A percentile compares a stretch with the other conserved stretches of the same genome.
phyloP scores from a whole-genome alignment of 1,284 basidiomycete species.

The Malassezia vespertilionis region DNA sequence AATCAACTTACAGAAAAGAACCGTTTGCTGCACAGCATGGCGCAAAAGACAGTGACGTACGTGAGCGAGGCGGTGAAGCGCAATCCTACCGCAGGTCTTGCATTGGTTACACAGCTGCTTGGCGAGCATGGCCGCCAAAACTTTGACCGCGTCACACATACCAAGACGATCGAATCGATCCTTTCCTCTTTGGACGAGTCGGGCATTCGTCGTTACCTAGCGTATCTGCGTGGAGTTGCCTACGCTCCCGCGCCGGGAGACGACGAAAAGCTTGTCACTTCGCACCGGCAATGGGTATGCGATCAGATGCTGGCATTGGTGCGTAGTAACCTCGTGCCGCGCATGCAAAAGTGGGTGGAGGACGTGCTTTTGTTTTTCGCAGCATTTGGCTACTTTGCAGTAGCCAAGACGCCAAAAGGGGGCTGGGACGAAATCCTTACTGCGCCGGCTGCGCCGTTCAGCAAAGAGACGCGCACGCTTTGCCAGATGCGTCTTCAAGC shows the following conservation, averaged over 20 bases:
- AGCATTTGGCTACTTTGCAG: constrained; percentile 67
- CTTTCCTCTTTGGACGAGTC: constrained; percentile 63
- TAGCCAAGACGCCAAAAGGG: constrained; percentile 58
- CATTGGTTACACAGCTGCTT: constrained; percentile 72
- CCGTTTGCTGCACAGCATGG: constrained; percentile 77
- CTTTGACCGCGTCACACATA: constrained; percentile 83
- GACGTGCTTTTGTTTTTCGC: constrained; percentile 69
- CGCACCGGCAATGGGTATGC: constrained; percentile 59
- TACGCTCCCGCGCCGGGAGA: constrained; percentile 40
- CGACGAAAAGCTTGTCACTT: constrained; percentile 18
- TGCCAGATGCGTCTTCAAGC: constrained; percentile 64
- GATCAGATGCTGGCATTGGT: constrained; percentile 73
- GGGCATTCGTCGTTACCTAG: constrained; percentile 68
- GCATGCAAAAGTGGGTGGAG: constrained; percentile 65
- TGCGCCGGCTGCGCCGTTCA: constrained; percentile 56
- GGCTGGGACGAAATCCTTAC: constrained; percentile 49
- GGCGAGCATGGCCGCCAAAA: constrained; percentile 74
- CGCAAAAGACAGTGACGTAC: constrained; percentile 52
- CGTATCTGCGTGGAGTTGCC: constrained; percentile 52
- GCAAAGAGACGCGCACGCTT: constrained; percentile 58
- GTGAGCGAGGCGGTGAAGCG: constrained; percentile 65
- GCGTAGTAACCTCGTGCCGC: constrained; percentile 69
- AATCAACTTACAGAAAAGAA: constrained; percentile 82
- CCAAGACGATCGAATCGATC: constrained; percentile 81
- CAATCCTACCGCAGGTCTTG: constrained; percentile 70